phyloP scores from a whole-genome alignment of 345 rosid species.

The Euphorbia pulcherrima region DNA sequence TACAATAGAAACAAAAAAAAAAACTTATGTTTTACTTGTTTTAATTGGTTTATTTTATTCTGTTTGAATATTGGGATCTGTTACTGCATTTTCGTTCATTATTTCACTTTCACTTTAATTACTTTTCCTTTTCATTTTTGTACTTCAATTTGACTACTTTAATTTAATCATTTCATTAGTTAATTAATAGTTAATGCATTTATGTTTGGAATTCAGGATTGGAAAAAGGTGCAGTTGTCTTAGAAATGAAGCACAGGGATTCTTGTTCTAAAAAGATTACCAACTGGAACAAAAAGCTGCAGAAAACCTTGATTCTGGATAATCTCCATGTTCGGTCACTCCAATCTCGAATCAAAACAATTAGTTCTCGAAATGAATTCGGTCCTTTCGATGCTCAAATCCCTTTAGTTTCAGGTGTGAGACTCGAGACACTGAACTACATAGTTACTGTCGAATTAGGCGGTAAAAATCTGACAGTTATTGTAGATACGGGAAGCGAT shows the following conservation, averaged over 20 bases:
- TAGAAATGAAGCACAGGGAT: constrained; percentile 71
- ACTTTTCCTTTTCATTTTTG: constrained; percentile 14
- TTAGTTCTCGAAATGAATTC: constrained; percentile 8
- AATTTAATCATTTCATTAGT: background rate
- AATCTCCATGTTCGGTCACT: constrained; percentile 45
- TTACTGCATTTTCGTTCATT: constrained; percentile 20
- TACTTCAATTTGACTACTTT: background rate
- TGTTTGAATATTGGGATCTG: constrained; percentile 26
- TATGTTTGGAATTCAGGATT: constrained; percentile 34
- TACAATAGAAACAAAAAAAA: background rate
- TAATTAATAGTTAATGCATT: background rate
- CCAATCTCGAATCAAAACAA: constrained; percentile 45
- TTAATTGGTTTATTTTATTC: constrained; percentile 11
- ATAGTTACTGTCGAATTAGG: constrained; percentile 60
- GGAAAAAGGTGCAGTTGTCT: constrained; percentile 47
- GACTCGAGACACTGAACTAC: constrained; percentile 67
- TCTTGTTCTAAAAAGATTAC: constrained; percentile 42
- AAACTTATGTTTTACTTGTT: background rate
- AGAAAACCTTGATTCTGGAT: constrained; percentile 51
- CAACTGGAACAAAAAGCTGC: constrained; percentile 56
- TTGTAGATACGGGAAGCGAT: constrained; percentile 92
- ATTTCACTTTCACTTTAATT: constrained; percentile 1
- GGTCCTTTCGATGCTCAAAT: constrained; percentile 35
- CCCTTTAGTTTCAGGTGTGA: constrained; percentile 63
- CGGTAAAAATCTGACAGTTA: constrained; percentile 51